Evolutionary conservation across 1,284 basidiomycete species (phyloP).

Genomic region (Phylloporus sp.): DNA sequence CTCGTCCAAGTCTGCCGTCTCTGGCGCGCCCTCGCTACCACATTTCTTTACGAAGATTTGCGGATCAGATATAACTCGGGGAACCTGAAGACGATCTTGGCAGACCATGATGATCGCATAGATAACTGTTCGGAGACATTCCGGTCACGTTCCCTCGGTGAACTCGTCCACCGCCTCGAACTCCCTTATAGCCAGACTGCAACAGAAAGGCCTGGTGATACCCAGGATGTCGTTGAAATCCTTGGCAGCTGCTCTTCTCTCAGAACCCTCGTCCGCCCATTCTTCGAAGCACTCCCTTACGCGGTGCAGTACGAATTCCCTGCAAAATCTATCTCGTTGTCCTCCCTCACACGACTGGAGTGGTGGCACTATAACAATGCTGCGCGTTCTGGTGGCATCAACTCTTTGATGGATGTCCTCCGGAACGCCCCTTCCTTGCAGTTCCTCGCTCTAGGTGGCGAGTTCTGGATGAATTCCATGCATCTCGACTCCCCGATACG

Average conservation of each 20-base stretch:
- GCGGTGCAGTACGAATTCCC: slow-evolving; percentile 57
- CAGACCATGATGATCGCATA: slow-evolving; percentile 21
- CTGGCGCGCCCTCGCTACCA: slow-evolving; percentile 51
- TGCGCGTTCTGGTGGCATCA: slow-evolving; percentile 66
- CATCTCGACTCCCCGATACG: slow-evolving; percentile 30
- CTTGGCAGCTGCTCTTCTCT: slow-evolving; percentile 54
- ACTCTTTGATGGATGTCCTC: slow-evolving; percentile 59
- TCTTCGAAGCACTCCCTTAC: slow-evolving; percentile 29
- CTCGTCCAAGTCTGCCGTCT: slow-evolving; percentile 58
- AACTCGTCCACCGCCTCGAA: slow-evolving; percentile 53
- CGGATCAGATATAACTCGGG: slow-evolving; percentile 40
- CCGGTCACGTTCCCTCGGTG: slow-evolving; percentile 41
- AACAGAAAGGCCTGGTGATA: slow-evolving; percentile 39
- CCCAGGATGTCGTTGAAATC: slow-evolving; percentile 43
- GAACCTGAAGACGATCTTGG: slow-evolving; percentile 38
- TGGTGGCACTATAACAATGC: slow-evolving; percentile 69
- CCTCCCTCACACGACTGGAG: slow-evolving; percentile 63
- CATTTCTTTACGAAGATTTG: slow-evolving; percentile 59
- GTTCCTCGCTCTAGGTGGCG: slow-evolving; percentile 62
- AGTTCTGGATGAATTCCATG: slow-evolving; percentile 40
- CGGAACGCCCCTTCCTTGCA: slow-evolving; percentile 54
- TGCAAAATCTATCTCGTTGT: slow-evolving; percentile 47
- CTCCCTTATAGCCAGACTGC: slow-evolving; percentile 60
- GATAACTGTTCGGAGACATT: background rate
- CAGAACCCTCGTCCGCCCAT: slow-evolving; percentile 59